A percentile compares a stretch with the other conserved stretches of the same genome.
Conservation (phyloP, 1,284 basidiomycete species). For the Naganishia cerealis region DNA sequence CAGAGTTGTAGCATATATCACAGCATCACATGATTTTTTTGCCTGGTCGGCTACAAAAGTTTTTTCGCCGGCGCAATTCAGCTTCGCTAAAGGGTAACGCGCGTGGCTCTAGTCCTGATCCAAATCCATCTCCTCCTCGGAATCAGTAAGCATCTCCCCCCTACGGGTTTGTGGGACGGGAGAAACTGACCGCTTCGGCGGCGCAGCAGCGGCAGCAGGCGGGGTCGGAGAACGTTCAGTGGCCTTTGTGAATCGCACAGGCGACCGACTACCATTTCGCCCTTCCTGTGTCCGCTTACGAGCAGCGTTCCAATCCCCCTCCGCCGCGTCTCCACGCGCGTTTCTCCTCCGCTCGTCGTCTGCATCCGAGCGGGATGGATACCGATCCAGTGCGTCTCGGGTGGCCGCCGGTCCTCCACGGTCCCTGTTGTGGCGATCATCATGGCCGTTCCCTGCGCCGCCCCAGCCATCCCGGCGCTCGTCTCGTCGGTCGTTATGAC, state of each 20-base stretch:
- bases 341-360: constrained; percentile 21
- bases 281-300: constrained; percentile 15
- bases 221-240: constrained; percentile 8
- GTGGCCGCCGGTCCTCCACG: neutral
- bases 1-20: too few relatives aligned
- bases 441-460: constrained; percentile 20
- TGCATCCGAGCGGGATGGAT: constrained; percentile 12
- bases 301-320: constrained; percentile 6
- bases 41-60: neutral
- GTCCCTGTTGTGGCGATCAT: constrained; percentile 15
- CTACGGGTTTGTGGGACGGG: constrained; percentile 5
- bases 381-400: constrained; percentile 8
- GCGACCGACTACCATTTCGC: constrained; percentile 13
- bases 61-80: neutral
- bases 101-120: constrained; percentile 20
- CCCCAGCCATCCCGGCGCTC: constrained; percentile 37
- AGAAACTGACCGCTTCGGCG: neutral
- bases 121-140: constrained; percentile 28
- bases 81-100: too few relatives aligned
- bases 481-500: constrained; percentile 4
- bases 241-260: constrained; percentile 23
- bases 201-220: neutral
- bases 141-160: constrained; percentile 23
- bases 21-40: too few relatives aligned
- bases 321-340: constrained; percentile 11